Percentiles rank a stretch among this genome's conserved stretches.
phyloP scores from a whole-genome alignment of 805 yeast genomes.

The Pichia thaimueangensis region DNA sequence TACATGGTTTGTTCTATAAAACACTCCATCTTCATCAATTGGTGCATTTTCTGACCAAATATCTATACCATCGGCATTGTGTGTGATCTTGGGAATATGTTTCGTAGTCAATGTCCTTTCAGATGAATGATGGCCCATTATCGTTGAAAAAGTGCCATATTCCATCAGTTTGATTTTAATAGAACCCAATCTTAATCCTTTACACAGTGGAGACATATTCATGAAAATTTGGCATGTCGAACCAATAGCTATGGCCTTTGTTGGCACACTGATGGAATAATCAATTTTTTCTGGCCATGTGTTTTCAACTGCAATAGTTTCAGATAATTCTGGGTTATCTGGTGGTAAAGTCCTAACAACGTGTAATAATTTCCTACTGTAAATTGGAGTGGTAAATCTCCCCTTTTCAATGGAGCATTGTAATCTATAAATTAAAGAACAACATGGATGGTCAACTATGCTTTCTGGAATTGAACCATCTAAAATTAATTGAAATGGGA shows the following conservation, averaged over 20 bases:
- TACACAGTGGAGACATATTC: slow-evolving; percentile 68
- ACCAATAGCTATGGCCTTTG: slow-evolving; percentile 87
- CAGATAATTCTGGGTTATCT: slow-evolving; percentile 81
- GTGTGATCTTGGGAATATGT: slow-evolving; percentile 33
- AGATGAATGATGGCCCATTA: slow-evolving; percentile 50
- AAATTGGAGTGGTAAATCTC: slow-evolving; percentile 58
- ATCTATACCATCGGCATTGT: slow-evolving; percentile 36
- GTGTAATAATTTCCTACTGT: slow-evolving; percentile 65
- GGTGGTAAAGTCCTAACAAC: slow-evolving; percentile 82
- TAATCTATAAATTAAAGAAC: slow-evolving; percentile 62
- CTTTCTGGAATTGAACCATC: slow-evolving; percentile 87
- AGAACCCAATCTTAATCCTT: slow-evolving; percentile 75
- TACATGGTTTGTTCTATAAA: slow-evolving; percentile 28
- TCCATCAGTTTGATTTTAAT: slow-evolving; percentile 66
- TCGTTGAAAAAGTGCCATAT: slow-evolving; percentile 49
- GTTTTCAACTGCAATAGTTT: slow-evolving; percentile 89
- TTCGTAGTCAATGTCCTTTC: slow-evolving; percentile 57
- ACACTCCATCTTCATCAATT: slow-evolving; percentile 33
- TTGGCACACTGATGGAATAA: slow-evolving; percentile 78
- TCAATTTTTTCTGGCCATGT: slow-evolving; percentile 95
- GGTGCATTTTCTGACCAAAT: slow-evolving; percentile 32
- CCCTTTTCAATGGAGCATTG: slow-evolving; percentile 82
- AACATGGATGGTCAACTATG: slow-evolving; percentile 83
- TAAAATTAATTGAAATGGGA: slow-evolving; percentile 78
- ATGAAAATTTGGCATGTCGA: slow-evolving; percentile 65